Conservation (phyloP, 2,329 filamentous ascomycete species). For the Lasiodiplodia gonubiensis region DNA sequence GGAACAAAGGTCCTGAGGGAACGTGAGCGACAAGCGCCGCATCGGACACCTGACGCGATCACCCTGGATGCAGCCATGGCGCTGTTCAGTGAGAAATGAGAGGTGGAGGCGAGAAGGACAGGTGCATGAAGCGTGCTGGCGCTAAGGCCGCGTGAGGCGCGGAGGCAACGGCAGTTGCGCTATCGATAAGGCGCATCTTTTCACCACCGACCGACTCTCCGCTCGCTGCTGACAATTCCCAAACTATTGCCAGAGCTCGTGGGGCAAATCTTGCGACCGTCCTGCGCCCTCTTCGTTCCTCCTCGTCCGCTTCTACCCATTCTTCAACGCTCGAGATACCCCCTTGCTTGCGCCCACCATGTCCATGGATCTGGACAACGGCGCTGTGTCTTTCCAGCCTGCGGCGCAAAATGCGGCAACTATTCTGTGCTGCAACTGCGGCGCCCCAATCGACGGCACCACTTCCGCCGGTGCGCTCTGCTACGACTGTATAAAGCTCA, state of each 20-base stretch:
- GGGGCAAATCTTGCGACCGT: conserved; percentile 14
- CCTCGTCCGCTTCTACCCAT: conserved; percentile 7
- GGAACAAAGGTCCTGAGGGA: conserved; percentile 10
- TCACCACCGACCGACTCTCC: background rate
- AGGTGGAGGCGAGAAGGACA: background rate
- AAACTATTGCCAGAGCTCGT: conserved; percentile 19
- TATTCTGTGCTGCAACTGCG: conserved; percentile 99
- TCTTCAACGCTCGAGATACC: conserved; percentile 21
- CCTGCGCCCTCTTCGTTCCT: conserved; percentile 1
- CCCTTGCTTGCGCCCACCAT: conserved; percentile 20
- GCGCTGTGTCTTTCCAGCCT: conserved; percentile 47
- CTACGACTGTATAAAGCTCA: conserved; percentile 94
- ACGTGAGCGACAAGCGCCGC: conserved; percentile 34
- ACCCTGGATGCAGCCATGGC: conserved; percentile 37
- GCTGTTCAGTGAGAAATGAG: background rate
- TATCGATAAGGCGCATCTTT: conserved; percentile 27
- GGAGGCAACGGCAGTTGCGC: background rate
- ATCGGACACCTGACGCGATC: conserved; percentile 35
- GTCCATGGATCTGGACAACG: conserved; percentile 49
- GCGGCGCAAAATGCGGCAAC: conserved; percentile 57
- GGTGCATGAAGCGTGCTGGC: background rate
- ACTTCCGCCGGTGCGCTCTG: conserved; percentile 81
- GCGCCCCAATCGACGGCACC: conserved; percentile 84
- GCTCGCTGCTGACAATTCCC: conserved; percentile 26
- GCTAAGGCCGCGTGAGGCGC: background rate